Base-by-base conservation (phyloP, 2,329 filamentous ascomycete species). In the Diaporthe sp. region DNA sequence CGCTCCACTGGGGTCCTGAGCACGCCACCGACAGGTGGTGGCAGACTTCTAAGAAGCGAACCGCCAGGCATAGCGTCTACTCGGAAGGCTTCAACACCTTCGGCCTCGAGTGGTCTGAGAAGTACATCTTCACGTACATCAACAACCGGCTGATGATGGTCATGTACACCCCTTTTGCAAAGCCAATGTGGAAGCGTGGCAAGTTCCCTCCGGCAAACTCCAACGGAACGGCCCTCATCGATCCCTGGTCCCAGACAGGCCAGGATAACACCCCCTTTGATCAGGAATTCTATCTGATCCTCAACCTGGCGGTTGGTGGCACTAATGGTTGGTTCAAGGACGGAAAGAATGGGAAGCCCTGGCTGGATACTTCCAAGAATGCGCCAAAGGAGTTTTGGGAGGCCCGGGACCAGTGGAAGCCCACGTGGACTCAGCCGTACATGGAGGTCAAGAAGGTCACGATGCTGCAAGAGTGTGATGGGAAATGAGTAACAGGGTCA, bases 271-370 rank as follows among this genome's bases (percentile, higher is more conserved):
- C 94, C 0, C 94, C 94, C 0, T 96, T 96, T 79, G 94, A 96
- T 80, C 88, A 94, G 78, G 85, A 90, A 22, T 96, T 96, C 80
- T 95, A 94, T 80, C 88, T 96, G 61, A 93, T 95, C 79, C 82
- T 96, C 74, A 94, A 94, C 80, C 87, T 96, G 4, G 94, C 92
- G 15, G 94, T 96, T 10, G 94, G 94, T 42, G 91, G 92, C 68
- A 95, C 92, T 31, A 96, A 95, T 79, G 94, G 94, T 51, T 97
- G 94, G 94, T 97, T 97, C 81, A 86, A 93, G 80, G 94, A 97
- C 82, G 91, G 92, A 28, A 86, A 89, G 79, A 88, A 88, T 57
- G 89, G 88, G 44, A 97, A 97, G 87, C 95, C 95, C 1, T 97
- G 95, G 95, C 87, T 95, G 44, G 93, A 97, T 82, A 86, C 83